Evolutionary conservation across 768 basidiomycete genomes (phyloP).

Genomic region (Leccinum subgranulosum): DNA sequence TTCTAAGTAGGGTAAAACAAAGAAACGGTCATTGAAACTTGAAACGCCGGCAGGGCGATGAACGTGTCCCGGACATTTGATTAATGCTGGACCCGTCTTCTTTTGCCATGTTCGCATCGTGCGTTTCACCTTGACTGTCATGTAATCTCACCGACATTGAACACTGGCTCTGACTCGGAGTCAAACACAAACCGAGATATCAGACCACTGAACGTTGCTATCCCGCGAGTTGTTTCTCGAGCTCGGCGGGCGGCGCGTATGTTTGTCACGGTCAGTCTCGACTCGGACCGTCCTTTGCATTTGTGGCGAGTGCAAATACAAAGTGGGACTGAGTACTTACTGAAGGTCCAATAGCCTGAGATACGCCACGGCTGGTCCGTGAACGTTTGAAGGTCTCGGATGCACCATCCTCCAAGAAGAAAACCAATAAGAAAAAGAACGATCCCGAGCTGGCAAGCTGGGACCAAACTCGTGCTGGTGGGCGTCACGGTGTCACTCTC

Average conservation of each 20-base stretch:
- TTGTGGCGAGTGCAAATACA: conserved; percentile 2
- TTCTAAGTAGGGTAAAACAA: too few species aligned
- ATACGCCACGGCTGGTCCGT: conserved; percentile 20
- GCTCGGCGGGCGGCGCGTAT: conserved; percentile 25
- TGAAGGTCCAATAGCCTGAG: conserved; percentile 19
- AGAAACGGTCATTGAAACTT: too few species aligned
- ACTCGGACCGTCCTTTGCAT: background rate
- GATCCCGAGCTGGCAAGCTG: conserved; percentile 20
- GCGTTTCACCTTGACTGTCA: too few species aligned
- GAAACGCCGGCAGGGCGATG: too few species aligned
- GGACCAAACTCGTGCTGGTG: conserved; percentile 15
- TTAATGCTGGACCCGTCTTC: too few species aligned
- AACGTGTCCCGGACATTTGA: too few species aligned
- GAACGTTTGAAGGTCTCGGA: conserved; percentile 13
- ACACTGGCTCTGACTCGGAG: too few species aligned
- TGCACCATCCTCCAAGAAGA: conserved; percentile 26
- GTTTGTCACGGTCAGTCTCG: conserved; percentile 24
- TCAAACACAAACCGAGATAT: too few species aligned
- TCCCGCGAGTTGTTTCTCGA: conserved; percentile 25
- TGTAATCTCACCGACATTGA: too few species aligned
- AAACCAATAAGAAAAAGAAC: conserved; percentile 19
- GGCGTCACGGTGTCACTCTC: too few species aligned
- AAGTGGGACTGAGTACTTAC: conserved; percentile 17
- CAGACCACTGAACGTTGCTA: too few species aligned
- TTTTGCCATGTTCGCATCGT: too few species aligned